Evolutionary conservation across 441 rosid species (phyloP).

Genomic region (Macaranga tanarius): DNA sequence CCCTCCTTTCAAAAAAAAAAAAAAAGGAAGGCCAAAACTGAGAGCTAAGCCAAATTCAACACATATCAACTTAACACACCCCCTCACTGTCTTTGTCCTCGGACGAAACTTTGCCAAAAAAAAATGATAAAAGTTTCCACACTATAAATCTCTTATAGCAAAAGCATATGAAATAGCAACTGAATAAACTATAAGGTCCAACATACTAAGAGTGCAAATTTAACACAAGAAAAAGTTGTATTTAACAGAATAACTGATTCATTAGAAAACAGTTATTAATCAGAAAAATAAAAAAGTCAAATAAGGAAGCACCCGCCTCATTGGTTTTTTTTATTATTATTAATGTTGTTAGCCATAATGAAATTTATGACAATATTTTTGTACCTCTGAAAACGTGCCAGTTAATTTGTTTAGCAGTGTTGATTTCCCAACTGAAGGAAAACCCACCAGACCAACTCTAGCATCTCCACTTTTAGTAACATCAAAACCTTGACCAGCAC

Average conservation of each 20-base stretch:
- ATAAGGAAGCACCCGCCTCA: background rate
- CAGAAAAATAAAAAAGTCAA: background rate
- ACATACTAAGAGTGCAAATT: background rate
- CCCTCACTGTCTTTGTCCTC: too few species aligned
- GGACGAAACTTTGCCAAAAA: background rate
- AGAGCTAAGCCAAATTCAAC: too few species aligned
- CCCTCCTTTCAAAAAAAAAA: background rate
- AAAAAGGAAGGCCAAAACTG: too few species aligned
- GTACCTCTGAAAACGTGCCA: slow-evolving; percentile 93
- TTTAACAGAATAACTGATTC: background rate
- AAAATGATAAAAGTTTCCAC: background rate
- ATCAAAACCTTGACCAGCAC: slow-evolving; percentile 95
- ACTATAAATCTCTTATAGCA: too few species aligned
- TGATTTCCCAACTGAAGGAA: slow-evolving; percentile 97
- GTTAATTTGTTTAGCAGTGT: slow-evolving; percentile 89
- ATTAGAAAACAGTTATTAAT: background rate
- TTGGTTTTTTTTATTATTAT: background rate
- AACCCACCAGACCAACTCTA: slow-evolving; percentile 93
- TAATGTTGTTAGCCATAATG: background rate
- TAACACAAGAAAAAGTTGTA: background rate
- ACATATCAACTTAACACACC: too few species aligned
- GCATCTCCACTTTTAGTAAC: slow-evolving; percentile 97
- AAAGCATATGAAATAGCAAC: background rate
- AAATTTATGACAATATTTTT: slow-evolving; percentile 7
- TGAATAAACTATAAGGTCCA: background rate